Percentiles rank a stretch among this genome's conserved stretches.
phyloP scores from a whole-genome alignment of 805 yeast species.

The Komagataella kurtzmanii region DNA sequence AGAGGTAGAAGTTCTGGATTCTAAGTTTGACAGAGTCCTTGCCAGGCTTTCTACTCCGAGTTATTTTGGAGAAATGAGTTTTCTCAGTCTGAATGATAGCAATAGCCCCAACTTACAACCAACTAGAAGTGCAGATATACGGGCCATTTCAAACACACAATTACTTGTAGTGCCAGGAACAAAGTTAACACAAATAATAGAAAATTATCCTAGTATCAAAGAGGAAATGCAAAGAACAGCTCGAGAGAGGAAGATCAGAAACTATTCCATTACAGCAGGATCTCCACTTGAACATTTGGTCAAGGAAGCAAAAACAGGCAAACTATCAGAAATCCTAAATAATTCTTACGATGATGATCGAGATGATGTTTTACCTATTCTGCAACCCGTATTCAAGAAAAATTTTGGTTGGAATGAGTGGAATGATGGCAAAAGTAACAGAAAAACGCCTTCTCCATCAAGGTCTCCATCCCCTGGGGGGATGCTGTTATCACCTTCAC shows the following conservation, averaged over 20 bases:
- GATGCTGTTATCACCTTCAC: background rate
- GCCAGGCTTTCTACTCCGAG: constrained; percentile 52
- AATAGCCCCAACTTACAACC: constrained; percentile 8
- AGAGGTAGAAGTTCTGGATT: constrained; percentile 52
- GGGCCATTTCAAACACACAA: constrained; percentile 48
- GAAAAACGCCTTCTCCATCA: background rate
- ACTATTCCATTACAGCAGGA: constrained; percentile 10
- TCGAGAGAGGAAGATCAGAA: constrained; percentile 25
- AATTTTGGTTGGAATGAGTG: background rate
- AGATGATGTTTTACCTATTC: background rate
- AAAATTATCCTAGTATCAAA: constrained; percentile 41
- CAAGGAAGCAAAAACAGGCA: constrained; percentile 1
- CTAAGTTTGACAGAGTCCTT: constrained; percentile 24
- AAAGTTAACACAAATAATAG: constrained; percentile 37
- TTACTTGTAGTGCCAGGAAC: constrained; percentile 46
- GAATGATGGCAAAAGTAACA: background rate
- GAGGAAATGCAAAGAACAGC: constrained; percentile 54
- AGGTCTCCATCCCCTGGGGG: background rate
- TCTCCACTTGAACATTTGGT: background rate
- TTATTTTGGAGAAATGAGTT: constrained; percentile 71
- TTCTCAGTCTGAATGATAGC: constrained; percentile 26
- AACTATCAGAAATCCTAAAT: constrained; percentile 7
- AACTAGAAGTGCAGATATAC: constrained; percentile 46
- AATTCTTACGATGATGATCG: constrained; percentile 4
- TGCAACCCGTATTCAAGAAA: background rate